Base-by-base conservation (phyloP, 1,284 basidiomycete species). In the Microbotryum intermedium region DNA sequence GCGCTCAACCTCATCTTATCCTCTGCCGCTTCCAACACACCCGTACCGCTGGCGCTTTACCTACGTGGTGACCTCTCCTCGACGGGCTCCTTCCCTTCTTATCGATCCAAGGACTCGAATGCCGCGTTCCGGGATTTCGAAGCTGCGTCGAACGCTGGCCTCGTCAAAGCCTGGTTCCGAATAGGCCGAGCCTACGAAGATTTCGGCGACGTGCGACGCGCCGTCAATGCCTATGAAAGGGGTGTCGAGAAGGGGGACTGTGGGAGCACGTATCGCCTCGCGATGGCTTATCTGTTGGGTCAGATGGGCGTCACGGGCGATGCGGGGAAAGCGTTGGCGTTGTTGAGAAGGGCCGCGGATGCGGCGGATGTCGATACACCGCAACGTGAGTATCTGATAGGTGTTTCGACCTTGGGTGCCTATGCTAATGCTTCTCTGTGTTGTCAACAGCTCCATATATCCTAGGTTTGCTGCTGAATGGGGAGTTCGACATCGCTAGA, bases 241-340 rank as follows among this genome's bases (percentile, higher is more conserved):
- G 91, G 89, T 1, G 80, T 84, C 34, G 82, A 83, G 63, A 75
- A 79, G 20, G 81, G 80, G 21, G 86, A 90, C 53, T 86, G 59
- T 57, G 65, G 62, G 26, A 50, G 50, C 25, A 47, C 55, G 21
- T 70, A 90, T 86, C 84, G 90, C 1, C 81, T 93, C 77, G 91
- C 89, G 2, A 94, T 95, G 85, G 90, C 90, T 0, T 79, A 90
- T 71, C 77, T 97, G 13, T 81, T 93, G 64, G 90, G 90, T 26
- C 91, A 97, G 72, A 83, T 97, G 29, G 81, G 81, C 7, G 76
- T 90, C 3, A 75, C 80, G 0, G 70, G 79, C 11, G 80, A 83
- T 57, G 78, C 81, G 0, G 73, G 79, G 5, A 73, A 75, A 6
- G 92, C 88, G 0, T 72, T 95, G 0, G 81, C 85, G 0, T 79